phyloP scores from a whole-genome alignment of 2,329 filamentous ascomycete genomes.

The Zymoseptoria crescenta region DNA sequence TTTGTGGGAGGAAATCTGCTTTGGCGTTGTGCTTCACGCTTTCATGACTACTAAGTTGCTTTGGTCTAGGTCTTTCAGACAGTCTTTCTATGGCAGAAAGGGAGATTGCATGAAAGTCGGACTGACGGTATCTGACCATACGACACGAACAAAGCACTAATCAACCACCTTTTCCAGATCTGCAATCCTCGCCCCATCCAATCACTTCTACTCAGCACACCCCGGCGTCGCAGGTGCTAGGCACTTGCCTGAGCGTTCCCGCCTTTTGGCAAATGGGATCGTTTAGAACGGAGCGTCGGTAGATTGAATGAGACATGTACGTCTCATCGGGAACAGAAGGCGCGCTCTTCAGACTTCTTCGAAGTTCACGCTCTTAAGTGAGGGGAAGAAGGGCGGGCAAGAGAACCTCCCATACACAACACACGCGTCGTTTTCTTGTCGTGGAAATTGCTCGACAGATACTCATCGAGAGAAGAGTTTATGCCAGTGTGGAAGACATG shows the following conservation, averaged over 20 bases:
- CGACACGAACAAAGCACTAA: not conserved
- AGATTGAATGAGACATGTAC: constrained; percentile 25
- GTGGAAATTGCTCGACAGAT: not conserved
- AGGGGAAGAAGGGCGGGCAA: constrained; percentile 28
- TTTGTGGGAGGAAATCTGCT: not conserved
- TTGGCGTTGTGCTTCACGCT: not conserved
- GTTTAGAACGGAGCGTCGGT: constrained; percentile 43
- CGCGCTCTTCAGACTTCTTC: constrained; percentile 22
- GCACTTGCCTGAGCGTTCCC: constrained; percentile 36
- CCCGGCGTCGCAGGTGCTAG: constrained; percentile 39
- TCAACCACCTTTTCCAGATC: not conserved
- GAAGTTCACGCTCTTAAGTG: constrained; percentile 13
- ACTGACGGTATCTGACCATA: not conserved
- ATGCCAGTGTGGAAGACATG: too few species aligned
- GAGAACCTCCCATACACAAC: constrained; percentile 33
- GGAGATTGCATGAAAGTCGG: not conserved
- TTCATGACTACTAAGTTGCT: not conserved
- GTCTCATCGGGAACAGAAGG: constrained; percentile 29
- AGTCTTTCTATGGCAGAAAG: not conserved
- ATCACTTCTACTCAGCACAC: constrained; percentile 2
- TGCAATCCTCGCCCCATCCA: not conserved
- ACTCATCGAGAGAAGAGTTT: too few species aligned
- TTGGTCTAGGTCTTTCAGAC: not conserved
- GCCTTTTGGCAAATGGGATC: constrained; percentile 25
- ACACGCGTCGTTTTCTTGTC: not conserved